These are phyloP conservation scores for Phytopythium oedochilum DNA, from an alignment of 352 stramenopile genomes.

Conservation along the genomic window DNA sequence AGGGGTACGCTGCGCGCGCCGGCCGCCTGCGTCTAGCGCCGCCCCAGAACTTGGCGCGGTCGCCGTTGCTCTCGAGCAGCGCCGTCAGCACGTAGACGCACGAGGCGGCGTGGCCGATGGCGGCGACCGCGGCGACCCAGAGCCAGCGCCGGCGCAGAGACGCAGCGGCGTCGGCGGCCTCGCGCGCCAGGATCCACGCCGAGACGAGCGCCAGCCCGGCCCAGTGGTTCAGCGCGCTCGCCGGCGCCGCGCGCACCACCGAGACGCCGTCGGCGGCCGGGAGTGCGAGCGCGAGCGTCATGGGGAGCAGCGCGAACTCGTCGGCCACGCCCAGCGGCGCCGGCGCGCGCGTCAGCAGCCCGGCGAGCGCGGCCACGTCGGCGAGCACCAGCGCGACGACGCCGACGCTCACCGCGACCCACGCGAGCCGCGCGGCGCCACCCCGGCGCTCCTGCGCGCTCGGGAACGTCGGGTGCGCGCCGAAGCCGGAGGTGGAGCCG, in stretches of 20 bases:
- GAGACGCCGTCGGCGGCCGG: neutral
- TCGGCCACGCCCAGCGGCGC: slow-evolving; percentile 9
- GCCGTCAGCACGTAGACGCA: slow-evolving; percentile 67
- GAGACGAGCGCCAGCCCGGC: slow-evolving; percentile 34
- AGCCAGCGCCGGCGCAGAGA: neutral
- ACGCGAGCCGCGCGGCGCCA: slow-evolving; percentile 26
- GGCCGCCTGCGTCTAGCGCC: slow-evolving; percentile 11
- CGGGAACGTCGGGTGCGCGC: slow-evolving; percentile 1
- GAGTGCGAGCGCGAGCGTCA: slow-evolving; percentile 5
- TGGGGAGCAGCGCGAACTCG: slow-evolving; percentile 30
- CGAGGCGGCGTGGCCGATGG: slow-evolving; percentile 51
- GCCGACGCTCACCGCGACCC: slow-evolving; percentile 34
- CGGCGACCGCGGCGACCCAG: slow-evolving; percentile 11
- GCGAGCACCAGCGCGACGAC: slow-evolving; percentile 52
- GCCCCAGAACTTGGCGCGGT: slow-evolving; percentile 64
- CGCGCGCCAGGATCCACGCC: slow-evolving; percentile 52
- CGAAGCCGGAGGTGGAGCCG: slow-evolving; percentile 20
- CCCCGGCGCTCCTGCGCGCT: neutral
- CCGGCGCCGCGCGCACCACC: slow-evolving; percentile 13
- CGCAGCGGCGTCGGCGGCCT: slow-evolving; percentile 14
- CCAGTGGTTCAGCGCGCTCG: slow-evolving; percentile 43
- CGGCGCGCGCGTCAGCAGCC: slow-evolving; percentile 1
- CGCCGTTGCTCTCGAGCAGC: slow-evolving; percentile 65
- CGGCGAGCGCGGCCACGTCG: slow-evolving; percentile 48
- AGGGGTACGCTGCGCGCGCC: no score